phyloP scores from a whole-genome alignment of 176 grass and related monocot species.

The Phyllostachys edulis region DNA sequence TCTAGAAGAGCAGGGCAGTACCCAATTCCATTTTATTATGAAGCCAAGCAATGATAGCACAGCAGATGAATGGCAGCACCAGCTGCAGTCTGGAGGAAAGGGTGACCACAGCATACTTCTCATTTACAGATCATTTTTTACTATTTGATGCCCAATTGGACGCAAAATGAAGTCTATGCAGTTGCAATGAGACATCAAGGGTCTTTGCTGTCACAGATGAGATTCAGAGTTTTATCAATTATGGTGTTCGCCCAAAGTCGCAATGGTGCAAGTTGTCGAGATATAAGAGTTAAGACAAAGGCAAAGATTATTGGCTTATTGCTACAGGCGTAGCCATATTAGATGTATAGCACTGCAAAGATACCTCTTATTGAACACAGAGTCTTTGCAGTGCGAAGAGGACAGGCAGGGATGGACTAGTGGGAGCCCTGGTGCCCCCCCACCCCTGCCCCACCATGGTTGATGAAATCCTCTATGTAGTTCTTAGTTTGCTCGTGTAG shows the following conservation, averaged over 20 bases:
- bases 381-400: not conserved
- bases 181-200: not conserved
- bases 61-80: not conserved
- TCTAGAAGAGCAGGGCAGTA: not conserved
- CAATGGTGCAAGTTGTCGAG: not conserved
- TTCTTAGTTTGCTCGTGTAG: no score
- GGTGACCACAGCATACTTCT: not conserved
- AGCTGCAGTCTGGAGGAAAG: not conserved
- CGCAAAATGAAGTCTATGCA: not conserved
- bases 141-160: not conserved
- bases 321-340: not conserved
- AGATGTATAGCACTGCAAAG: not conserved
- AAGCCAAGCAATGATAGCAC: not conserved
- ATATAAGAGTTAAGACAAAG: not conserved
- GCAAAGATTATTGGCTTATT: not conserved
- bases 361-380: not conserved
- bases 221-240: not conserved
- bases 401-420: not conserved
- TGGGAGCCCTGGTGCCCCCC: no score
- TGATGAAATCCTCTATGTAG: no score
- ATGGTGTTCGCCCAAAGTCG: not conserved
- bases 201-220: not conserved
- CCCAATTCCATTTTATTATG: not conserved
- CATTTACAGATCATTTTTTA: not conserved
- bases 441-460: no score